Conservation (phyloP, 768 basidiomycete genomes). For the Melanogaster broomeanus region DNA sequence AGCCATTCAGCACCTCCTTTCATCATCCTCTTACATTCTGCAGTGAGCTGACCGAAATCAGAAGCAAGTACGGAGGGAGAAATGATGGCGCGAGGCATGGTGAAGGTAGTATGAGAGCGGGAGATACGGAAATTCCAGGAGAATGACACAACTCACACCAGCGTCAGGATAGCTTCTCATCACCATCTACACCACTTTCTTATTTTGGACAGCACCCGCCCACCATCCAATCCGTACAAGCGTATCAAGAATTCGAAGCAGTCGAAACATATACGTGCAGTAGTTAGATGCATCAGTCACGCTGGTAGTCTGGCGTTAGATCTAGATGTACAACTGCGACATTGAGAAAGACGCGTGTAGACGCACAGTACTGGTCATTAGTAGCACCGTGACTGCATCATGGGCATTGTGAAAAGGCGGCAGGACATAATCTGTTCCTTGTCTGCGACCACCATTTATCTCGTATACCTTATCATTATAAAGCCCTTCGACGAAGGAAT, state of each 20-base stretch:
- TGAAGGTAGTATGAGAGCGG: not conserved
- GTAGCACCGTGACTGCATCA: not conserved
- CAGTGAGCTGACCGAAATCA: conserved; percentile 92
- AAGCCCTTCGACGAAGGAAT: not conserved
- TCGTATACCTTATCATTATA: not conserved
- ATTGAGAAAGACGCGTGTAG: too few species aligned
- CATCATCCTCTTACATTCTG: conserved; percentile 97
- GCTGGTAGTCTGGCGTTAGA: too few species aligned
- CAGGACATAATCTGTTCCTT: not conserved
- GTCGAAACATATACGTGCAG: too few species aligned
- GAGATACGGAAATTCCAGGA: conserved; percentile 1
- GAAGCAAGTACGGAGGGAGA: conserved; percentile 96
- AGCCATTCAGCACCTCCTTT: conserved; percentile 95
- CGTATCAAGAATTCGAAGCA: too few species aligned
- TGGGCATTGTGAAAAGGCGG: not conserved
- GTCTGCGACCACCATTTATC: conserved; percentile 8
- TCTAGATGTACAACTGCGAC: too few species aligned
- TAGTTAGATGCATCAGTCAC: too few species aligned
- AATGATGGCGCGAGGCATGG: conserved; percentile 89
- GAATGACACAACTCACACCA: conserved; percentile 5
- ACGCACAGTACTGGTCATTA: too few species aligned
- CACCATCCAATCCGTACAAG: not conserved
- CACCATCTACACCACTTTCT: conserved; percentile 29
- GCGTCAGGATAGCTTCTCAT: conserved; percentile 2
- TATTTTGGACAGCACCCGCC: conserved; percentile 12